Conservation (phyloP, 1,284 basidiomycete genomes). For the Malassezia restricta region DNA sequence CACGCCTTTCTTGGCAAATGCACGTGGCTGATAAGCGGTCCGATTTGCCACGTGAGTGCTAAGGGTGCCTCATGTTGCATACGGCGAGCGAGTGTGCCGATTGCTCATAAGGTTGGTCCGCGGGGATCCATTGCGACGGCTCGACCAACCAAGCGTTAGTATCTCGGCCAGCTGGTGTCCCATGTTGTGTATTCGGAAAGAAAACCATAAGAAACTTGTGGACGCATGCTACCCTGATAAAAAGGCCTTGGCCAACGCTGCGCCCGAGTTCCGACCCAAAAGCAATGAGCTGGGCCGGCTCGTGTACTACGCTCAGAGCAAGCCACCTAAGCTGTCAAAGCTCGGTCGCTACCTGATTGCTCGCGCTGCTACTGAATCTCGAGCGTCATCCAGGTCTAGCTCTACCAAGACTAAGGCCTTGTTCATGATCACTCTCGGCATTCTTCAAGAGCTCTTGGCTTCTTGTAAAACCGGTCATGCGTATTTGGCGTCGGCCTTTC, state of each 20-base stretch:
- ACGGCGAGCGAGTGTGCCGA: too few relatives aligned
- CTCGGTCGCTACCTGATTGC: slow-evolving; percentile 72
- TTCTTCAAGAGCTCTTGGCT: slow-evolving; percentile 69
- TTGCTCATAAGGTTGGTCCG: too few relatives aligned
- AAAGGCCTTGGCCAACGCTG: slow-evolving; percentile 63
- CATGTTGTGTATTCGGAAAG: slow-evolving; percentile 52
- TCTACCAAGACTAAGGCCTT: slow-evolving; percentile 68
- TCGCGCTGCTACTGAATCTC: slow-evolving; percentile 58
- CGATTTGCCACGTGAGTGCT: neutral
- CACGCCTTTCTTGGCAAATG: too few relatives aligned
- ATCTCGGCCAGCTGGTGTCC: neutral
- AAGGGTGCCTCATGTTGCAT: too few relatives aligned
- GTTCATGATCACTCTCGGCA: slow-evolving; percentile 72
- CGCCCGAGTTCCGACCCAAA: slow-evolving; percentile 56
- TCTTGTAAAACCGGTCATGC: slow-evolving; percentile 80
- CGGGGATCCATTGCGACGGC: too few relatives aligned
- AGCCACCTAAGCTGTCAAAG: slow-evolving; percentile 76
- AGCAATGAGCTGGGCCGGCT: slow-evolving; percentile 75
- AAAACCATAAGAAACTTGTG: slow-evolving; percentile 74
- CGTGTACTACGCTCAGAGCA: slow-evolving; percentile 82
- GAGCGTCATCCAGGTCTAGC: slow-evolving; percentile 54
- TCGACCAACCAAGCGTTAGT: too few relatives aligned
- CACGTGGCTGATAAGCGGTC: neutral
- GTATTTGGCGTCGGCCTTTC: slow-evolving; percentile 65
- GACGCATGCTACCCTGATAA: slow-evolving; percentile 78